These are phyloP conservation scores for Ophiostoma himal-ulmi DNA, from an alignment of 2,329 filamentous ascomycete species.

Conservation along the genomic window DNA sequence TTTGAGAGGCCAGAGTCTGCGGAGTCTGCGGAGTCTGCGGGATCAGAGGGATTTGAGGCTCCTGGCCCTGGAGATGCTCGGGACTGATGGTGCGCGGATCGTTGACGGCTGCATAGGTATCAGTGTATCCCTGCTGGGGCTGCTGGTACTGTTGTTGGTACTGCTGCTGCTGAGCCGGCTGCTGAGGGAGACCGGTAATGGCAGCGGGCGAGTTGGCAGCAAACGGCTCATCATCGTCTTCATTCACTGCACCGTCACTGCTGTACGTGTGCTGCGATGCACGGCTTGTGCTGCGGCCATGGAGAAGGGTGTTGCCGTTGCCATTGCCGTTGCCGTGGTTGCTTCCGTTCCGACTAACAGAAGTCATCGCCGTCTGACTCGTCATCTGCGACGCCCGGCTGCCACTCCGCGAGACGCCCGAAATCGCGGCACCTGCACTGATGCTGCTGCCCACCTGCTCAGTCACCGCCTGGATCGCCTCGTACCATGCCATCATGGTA, in stretches of 20 bases:
- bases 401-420: not conserved
- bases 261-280: constrained; percentile 57
- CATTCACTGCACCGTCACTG: constrained; percentile 72
- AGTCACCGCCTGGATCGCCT: constrained; percentile 84
- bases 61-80: not conserved
- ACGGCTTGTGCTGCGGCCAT: constrained; percentile 64
- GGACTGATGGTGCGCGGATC: not conserved
- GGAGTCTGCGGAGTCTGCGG: not conserved
- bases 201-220: constrained; percentile 49
- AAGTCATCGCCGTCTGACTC: not conserved
- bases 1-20: not conserved
- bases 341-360: not conserved
- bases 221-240: constrained; percentile 63
- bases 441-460: not conserved
- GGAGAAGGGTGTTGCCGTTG: constrained; percentile 36
- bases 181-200: not conserved
- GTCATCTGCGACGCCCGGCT: constrained; percentile 11
- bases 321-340: not conserved
- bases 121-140: not conserved
- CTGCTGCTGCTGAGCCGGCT: constrained; percentile 32
- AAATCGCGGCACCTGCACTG: not conserved
- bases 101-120: not conserved
- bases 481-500: constrained; percentile 95
- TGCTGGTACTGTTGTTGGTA: constrained; percentile 25
- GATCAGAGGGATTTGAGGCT: not conserved